phyloP scores from a whole-genome alignment of 2,329 filamentous ascomycete species.

The Penicillium freii region DNA sequence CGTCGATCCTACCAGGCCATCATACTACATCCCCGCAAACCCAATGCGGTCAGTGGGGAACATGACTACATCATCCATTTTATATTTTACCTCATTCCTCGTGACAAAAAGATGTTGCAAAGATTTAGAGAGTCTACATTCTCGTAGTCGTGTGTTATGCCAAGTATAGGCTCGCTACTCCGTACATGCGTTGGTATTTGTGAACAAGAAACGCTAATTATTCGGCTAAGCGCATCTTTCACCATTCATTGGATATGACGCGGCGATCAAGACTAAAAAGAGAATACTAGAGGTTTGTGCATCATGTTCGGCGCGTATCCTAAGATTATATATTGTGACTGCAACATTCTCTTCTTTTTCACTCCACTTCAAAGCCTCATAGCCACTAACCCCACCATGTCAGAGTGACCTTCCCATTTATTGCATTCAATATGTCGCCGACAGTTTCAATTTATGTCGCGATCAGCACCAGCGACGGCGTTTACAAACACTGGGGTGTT shows the following conservation, averaged over 20 bases:
- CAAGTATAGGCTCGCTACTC: neutral
- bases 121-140: neutral
- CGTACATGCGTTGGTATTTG: neutral
- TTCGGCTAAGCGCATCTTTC: neutral
- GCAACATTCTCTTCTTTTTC: neutral
- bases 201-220: neutral
- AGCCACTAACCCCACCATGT: neutral
- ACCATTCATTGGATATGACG: neutral
- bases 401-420: neutral
- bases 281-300: neutral
- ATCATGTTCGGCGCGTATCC: neutral
- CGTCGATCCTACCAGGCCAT: slow-evolving; percentile 2
- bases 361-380: neutral
- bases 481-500: slow-evolving; percentile 2
- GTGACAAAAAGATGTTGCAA: neutral
- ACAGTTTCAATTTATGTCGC: neutral
- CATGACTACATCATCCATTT: neutral
- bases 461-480: neutral
- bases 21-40: slow-evolving; percentile 7
- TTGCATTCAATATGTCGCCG: neutral
- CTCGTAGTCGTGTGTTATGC: neutral
- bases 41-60: slow-evolving; percentile 2
- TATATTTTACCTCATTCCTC: neutral
- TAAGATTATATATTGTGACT: neutral
- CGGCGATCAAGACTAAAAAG: neutral